Percentiles rank a stretch among this genome's conserved stretches.
phyloP scores from a whole-genome alignment of 169 alveolate species.

The Miamiensis avidus region DNA sequence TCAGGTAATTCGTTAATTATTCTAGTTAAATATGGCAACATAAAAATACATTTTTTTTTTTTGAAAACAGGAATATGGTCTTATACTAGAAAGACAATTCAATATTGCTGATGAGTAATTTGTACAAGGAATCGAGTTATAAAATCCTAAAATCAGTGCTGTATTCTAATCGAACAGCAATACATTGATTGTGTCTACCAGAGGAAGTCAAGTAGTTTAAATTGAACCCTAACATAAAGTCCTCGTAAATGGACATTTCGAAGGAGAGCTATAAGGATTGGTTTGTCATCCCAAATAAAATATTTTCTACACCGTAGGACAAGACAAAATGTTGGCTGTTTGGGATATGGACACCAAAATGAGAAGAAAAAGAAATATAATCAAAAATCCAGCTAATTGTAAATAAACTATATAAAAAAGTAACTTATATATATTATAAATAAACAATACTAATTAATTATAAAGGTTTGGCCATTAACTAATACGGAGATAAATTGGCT shows the following conservation, averaged over 20 bases:
- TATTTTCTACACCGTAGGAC: slow-evolving; percentile 81
- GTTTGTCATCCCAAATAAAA: slow-evolving; percentile 73
- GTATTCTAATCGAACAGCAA: background rate
- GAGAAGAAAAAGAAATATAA: slow-evolving; percentile 40
- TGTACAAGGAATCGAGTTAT: slow-evolving; percentile 53
- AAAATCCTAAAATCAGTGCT: slow-evolving; percentile 38
- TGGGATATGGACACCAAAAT: slow-evolving; percentile 75
- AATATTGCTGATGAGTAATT: slow-evolving; percentile 84
- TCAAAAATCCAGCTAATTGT: slow-evolving; percentile 65
- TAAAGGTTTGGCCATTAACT: slow-evolving; percentile 65
- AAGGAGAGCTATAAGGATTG: slow-evolving; percentile 86
- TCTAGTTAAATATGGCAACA: slow-evolving; percentile 31
- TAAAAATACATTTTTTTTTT: slow-evolving; percentile 70
- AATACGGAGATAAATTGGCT: slow-evolving; percentile 72
- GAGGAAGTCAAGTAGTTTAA: background rate
- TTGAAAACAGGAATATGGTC: slow-evolving; percentile 66
- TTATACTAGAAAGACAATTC: slow-evolving; percentile 67
- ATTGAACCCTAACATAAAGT: background rate
- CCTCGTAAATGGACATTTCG: slow-evolving; percentile 58
- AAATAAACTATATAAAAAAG: too few relatives aligned
- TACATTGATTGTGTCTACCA: background rate
- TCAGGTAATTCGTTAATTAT: slow-evolving; percentile 43
- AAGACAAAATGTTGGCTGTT: slow-evolving; percentile 78
- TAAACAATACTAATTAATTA: too few relatives aligned
- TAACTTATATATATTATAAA: too few relatives aligned